Evolutionary conservation across 305 asterid species (phyloP).

Genomic region (Fraxinus dipetala): DNA sequence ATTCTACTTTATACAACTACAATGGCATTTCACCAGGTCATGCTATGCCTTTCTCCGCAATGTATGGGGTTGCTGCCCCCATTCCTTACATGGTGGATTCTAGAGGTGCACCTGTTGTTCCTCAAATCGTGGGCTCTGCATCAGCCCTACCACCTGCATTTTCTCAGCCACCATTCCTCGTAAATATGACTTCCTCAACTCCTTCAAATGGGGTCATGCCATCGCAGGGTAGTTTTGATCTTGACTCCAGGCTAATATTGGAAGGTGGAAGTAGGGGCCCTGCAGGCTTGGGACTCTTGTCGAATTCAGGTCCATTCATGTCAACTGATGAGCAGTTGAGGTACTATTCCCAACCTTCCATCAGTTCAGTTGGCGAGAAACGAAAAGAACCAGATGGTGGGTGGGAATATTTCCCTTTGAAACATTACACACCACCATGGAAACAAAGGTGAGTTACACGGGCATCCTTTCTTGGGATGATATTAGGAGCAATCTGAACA

Average conservation of each 20-base stretch:
- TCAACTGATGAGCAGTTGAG: slow-evolving; percentile 45
- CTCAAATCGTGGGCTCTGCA: slow-evolving; percentile 56
- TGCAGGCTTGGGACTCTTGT: slow-evolving; percentile 46
- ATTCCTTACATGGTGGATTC: slow-evolving; percentile 74
- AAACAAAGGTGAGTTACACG: slow-evolving; percentile 30
- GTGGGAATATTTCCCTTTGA: slow-evolving; percentile 44
- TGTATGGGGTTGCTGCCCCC: slow-evolving; percentile 53
- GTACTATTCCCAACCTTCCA: slow-evolving; percentile 39
- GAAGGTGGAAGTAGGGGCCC: slow-evolving; percentile 50
- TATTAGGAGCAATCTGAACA: slow-evolving; percentile 29
- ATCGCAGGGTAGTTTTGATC: slow-evolving; percentile 53
- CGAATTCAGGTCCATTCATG: slow-evolving; percentile 43
- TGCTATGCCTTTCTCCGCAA: slow-evolving; percentile 44
- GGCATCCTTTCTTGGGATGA: slow-evolving; percentile 21
- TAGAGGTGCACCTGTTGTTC: slow-evolving; percentile 61
- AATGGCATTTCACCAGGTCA: slow-evolving; percentile 45
- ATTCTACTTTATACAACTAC: slow-evolving; percentile 46
- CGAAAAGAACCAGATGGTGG: slow-evolving; percentile 60
- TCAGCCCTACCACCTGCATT: slow-evolving; percentile 46
- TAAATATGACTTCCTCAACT: slow-evolving; percentile 39
- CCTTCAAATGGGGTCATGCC: slow-evolving; percentile 51
- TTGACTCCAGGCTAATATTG: slow-evolving; percentile 39
- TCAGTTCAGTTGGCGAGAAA: slow-evolving; percentile 44
- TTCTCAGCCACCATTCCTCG: slow-evolving; percentile 49
- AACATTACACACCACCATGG: slow-evolving; percentile 53